Conservation (phyloP, 129 eudicot genomes). For the Helianthus annuus region DNA sequence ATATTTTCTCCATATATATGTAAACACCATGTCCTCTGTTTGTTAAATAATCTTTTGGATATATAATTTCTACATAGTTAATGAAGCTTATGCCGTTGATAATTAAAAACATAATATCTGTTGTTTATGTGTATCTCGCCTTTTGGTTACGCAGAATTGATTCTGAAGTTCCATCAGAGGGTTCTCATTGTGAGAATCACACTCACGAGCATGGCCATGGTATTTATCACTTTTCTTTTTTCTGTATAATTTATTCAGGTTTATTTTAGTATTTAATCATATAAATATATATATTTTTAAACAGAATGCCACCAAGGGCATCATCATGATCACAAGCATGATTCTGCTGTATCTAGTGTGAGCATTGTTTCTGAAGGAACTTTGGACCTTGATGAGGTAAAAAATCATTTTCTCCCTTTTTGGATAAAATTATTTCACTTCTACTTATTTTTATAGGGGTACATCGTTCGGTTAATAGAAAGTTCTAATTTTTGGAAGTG, state of each 20-base stretch:
- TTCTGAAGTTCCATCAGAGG: constrained; percentile 62
- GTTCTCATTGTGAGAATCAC: constrained; percentile 54
- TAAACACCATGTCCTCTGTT: constrained; percentile 10
- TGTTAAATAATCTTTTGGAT: background rate
- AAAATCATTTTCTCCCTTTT: background rate
- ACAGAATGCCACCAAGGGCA: constrained; percentile 68
- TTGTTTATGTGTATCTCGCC: background rate
- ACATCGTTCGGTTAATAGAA: no score
- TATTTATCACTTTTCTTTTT: constrained; percentile 19
- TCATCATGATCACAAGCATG: constrained; percentile 82
- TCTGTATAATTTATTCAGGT: background rate
- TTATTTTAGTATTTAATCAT: constrained; percentile 5
- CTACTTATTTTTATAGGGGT: no score
- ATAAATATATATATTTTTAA: background rate
- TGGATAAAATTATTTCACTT: no score
- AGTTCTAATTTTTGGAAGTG: no score
- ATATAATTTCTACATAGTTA: background rate
- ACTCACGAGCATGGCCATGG: constrained; percentile 62
- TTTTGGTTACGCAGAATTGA: constrained; percentile 69
- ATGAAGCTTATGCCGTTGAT: constrained; percentile 17
- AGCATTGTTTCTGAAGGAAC: constrained; percentile 95
- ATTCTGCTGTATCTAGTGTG: constrained; percentile 93
- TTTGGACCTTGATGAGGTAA: constrained; percentile 90
- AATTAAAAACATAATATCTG: background rate
- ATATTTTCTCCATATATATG: background rate